Percentiles rank a stretch among this genome's conserved stretches.
phyloP scores from a whole-genome alignment of 176 grass and related monocot species.

The Cenchrus fungigraminus region DNA sequence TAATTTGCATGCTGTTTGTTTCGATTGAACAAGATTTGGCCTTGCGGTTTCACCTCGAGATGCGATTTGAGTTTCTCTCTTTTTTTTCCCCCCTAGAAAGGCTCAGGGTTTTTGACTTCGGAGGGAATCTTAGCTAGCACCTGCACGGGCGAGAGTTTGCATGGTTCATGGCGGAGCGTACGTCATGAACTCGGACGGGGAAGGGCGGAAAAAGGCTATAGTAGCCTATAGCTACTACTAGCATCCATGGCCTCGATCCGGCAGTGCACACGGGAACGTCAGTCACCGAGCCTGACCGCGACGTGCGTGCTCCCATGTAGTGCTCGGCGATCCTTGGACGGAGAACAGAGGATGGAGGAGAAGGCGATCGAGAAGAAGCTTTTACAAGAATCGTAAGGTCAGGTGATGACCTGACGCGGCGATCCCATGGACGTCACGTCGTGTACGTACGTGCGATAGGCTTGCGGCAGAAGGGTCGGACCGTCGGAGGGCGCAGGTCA shows the following conservation, averaged over 20 bases:
- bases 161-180: neutral
- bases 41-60: no score
- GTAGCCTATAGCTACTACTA: neutral
- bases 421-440: neutral
- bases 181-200: neutral
- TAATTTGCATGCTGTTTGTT: neutral
- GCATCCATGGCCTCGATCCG: neutral
- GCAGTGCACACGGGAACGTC: neutral
- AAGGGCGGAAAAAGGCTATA: no score
- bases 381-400: neutral
- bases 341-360: no score
- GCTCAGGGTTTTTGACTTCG: neutral
- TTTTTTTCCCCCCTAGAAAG: neutral
- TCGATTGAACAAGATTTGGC: no score
- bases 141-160: constrained; percentile 3
- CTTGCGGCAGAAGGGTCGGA: neutral
- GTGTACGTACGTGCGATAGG: neutral
- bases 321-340: neutral
- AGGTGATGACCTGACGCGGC: neutral
- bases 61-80: neutral
- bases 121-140: neutral
- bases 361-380: neutral
- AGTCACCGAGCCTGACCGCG: neutral
- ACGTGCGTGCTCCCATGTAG: neutral
- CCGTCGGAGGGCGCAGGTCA: neutral